Evolutionary conservation across 2,329 filamentous ascomycete species (phyloP).

Genomic region (Phaeosphaeria sp.): DNA sequence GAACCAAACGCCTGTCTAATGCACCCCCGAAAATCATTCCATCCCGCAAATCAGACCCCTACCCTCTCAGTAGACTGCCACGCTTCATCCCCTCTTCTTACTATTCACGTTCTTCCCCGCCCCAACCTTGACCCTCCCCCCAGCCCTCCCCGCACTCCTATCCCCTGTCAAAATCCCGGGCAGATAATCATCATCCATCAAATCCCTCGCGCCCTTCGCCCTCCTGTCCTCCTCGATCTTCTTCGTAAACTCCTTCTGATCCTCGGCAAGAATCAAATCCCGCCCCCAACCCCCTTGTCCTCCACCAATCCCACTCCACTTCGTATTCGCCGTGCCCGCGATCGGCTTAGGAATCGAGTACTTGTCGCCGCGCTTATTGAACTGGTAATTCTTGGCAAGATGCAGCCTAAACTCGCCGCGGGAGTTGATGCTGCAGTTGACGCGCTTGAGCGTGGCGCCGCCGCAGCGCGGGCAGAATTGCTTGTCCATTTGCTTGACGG

Average conservation of each 20-base stretch:
- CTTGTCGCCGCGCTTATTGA: conserved; percentile 90
- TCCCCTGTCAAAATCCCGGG: conserved; percentile 85
- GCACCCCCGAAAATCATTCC: neutral
- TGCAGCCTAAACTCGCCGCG: conserved; percentile 84
- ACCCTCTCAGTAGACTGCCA: too few species aligned
- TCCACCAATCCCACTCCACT: conserved; percentile 69
- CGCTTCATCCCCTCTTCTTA: conserved; percentile 61
- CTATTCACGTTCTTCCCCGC: conserved; percentile 88
- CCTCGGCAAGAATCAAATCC: conserved; percentile 84
- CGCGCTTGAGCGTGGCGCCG: conserved; percentile 82
- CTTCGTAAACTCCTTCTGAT: conserved; percentile 89
- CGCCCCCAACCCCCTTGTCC: conserved; percentile 88
- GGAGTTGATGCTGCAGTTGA: conserved; percentile 82
- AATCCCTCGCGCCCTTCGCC: conserved; percentile 70
- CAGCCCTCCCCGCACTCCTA: conserved; percentile 60
- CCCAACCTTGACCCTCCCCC: conserved; percentile 78
- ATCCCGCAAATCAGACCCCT: too few species aligned
- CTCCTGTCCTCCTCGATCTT: conserved; percentile 70
- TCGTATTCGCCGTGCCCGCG: conserved; percentile 80
- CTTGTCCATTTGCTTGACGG: conserved; percentile 81
- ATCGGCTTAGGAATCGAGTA: conserved; percentile 93
- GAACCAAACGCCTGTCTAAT: conserved; percentile 10
- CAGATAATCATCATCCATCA: conserved; percentile 95
- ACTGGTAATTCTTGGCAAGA: conserved; percentile 93
- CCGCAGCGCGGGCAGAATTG: conserved; percentile 95